Base-by-base conservation (phyloP, 495 filamentous ascomycete species). In the Rhizodiscina lignyota region DNA sequence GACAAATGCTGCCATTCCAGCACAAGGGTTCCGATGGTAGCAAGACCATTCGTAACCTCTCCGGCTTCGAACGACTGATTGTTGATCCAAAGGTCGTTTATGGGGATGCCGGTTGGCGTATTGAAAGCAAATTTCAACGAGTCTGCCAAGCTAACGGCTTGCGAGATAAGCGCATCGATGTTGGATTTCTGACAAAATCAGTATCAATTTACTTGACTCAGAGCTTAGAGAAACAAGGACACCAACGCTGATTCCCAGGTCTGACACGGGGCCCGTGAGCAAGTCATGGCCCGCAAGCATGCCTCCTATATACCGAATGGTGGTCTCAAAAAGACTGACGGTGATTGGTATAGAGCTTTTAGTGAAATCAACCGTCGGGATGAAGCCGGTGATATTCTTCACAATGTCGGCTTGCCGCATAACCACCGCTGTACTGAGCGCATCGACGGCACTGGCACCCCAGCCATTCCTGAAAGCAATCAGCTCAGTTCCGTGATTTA, bases 241-340 rank as follows among this genome's bases (percentile, higher is more conserved):
- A n/a, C n/a, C n/a, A n/a, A n/a, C n/a, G n/a, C n/a, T n/a, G n/a
- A n/a, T n/a, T n/a, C 37, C 40, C 11, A 77, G 51, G 10, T 64
- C 35, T n/a, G 67, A 52, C 19, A 79, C 60, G 4, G 81, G 80
- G 0, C 79, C 81, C 5, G 54, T 79, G 18, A 93, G 55, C 43
- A 93, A 66, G 49, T 91, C 84, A 51, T 89, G 84, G 4, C 72
- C 84, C 5, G 84, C 80, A 28, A 91, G 43, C 43, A 93, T 61
- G 13, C 84, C 84, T 12, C 63, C 83, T 2, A 92, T 59, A 44
- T 91, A 93, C 3, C 83, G 77, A 47, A 93, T 93, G 2, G 82
- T 91, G 2, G 83, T 93, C 56, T 93, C 83, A 40, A 93, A 93
- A 20, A 93, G 57, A 37, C 76, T 84, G 41, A 91, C 72, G 8